A percentile compares a stretch with the other conserved stretches of the same genome.
These are phyloP conservation scores for Somion occarium DNA, from an alignment of 1,284 basidiomycete genomes.

Conservation along the genomic window DNA sequence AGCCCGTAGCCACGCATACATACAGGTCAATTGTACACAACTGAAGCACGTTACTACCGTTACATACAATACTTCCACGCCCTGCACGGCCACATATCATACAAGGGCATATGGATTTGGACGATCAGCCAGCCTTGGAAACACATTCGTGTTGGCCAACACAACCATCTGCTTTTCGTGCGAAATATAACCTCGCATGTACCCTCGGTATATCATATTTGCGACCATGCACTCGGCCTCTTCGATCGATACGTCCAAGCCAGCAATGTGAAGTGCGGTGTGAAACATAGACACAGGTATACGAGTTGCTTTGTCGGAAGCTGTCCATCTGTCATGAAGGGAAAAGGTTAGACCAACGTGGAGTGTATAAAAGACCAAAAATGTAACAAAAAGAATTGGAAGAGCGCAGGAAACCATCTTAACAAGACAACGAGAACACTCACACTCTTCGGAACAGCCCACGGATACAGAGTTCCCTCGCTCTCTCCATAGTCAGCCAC, in stretches of 20 bases:
- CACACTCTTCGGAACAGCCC: conserved; percentile 85
- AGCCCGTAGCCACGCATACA: too few relatives aligned
- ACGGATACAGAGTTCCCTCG: conserved; percentile 82
- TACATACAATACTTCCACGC: too few relatives aligned
- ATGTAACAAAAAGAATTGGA: too few relatives aligned
- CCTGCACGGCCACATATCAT: too few relatives aligned
- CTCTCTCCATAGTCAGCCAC: conserved; percentile 84
- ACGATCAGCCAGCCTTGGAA: conserved; percentile 67
- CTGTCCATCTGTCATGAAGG: conserved; percentile 64
- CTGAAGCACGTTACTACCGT: too few relatives aligned
- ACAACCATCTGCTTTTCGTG: conserved; percentile 95
- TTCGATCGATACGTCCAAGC: conserved; percentile 55
- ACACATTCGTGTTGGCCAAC: conserved; percentile 76
- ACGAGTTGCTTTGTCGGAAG: conserved; percentile 64
- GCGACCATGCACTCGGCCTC: conserved; percentile 94
- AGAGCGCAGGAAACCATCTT: too few relatives aligned
- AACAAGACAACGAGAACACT: conserved; percentile 28
- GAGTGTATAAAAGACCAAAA: too few relatives aligned
- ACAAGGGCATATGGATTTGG: conserved; percentile 49
- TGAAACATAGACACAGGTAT: conserved; percentile 80
- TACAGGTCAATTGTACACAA: too few relatives aligned
- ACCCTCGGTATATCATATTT: conserved; percentile 91
- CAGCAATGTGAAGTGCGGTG: conserved; percentile 62
- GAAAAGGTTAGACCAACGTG: conserved; percentile 1
- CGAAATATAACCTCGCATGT: conserved; percentile 93